phyloP scores from a whole-genome alignment of 1,284 basidiomycete genomes.

The Ceratobasidium sp. region DNA sequence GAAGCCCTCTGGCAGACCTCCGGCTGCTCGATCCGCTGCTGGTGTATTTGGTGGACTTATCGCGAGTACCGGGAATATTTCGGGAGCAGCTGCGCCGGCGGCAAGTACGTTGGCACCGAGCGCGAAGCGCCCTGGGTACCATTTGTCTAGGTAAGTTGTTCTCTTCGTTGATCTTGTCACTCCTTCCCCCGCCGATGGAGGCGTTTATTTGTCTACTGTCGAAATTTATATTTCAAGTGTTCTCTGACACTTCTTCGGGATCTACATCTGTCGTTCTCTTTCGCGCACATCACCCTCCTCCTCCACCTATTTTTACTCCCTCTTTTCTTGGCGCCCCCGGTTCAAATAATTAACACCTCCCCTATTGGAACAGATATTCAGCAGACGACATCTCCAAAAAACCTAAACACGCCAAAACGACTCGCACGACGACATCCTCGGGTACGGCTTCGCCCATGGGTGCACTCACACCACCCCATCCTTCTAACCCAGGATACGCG shows the following conservation, averaged over 20 bases:
- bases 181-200: background rate
- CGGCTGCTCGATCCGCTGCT: slow-evolving; percentile 67
- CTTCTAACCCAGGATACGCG: background rate
- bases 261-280: slow-evolving; percentile 39
- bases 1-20: slow-evolving; percentile 57
- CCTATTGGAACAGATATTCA: slow-evolving; percentile 56
- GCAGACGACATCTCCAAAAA: slow-evolving; percentile 49
- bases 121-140: slow-evolving; percentile 76
- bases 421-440: slow-evolving; percentile 13
- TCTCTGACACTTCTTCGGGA: slow-evolving; percentile 52
- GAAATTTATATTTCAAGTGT: no score
- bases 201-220: slow-evolving; percentile 12
- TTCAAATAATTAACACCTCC: no score
- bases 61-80: slow-evolving; percentile 75
- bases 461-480: slow-evolving; percentile 20
- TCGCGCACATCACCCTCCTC: background rate
- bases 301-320: slow-evolving; percentile 45
- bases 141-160: slow-evolving; percentile 69
- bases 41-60: slow-evolving; percentile 83
- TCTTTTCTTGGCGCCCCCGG: background rate
- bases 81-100: slow-evolving; percentile 70
- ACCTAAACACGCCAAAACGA: background rate
- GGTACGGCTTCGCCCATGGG: slow-evolving; percentile 28
- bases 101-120: slow-evolving; percentile 72
- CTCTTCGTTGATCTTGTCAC: background rate